These are phyloP conservation scores for Chlorella vulgaris DNA, from an alignment of 139 green algal species.

Conservation along the genomic window DNA sequence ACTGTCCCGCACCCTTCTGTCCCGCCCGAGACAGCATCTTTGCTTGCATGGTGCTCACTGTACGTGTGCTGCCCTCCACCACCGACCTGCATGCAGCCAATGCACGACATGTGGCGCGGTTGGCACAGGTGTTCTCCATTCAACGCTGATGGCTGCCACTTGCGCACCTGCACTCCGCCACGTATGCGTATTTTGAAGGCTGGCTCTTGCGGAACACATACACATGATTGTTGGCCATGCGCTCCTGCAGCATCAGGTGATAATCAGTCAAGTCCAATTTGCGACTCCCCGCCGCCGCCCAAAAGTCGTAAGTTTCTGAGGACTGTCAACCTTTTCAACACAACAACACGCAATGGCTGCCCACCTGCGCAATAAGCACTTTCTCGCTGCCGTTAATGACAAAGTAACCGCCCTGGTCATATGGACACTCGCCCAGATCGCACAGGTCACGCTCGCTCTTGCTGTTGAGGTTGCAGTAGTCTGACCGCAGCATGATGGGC, in stretches of 20 bases:
- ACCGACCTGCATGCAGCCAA: constrained; percentile 67
- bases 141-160: too few species aligned
- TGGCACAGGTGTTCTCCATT: background rate
- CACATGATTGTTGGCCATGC: constrained; percentile 98
- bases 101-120: background rate
- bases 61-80: constrained; percentile 84
- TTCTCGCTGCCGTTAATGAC: constrained; percentile 99
- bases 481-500: constrained; percentile 97
- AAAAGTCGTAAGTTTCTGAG: background rate
- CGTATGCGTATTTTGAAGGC: constrained; percentile 92
- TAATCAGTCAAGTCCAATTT: background rate
- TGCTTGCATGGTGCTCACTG: constrained; percentile 79
- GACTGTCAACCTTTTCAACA: background rate
- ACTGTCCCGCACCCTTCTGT: constrained; percentile 56
- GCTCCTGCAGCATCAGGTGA: constrained; percentile 73
- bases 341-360: background rate
- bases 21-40: constrained; percentile 79
- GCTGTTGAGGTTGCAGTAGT: constrained; percentile 90
- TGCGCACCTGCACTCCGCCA: constrained; percentile 76
- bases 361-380: constrained; percentile 92
- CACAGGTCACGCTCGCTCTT: constrained; percentile 83
- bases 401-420: constrained; percentile 98
- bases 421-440: constrained; percentile 95
- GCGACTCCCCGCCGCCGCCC: background rate
- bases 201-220: constrained; percentile 98